A percentile compares a stretch with the other conserved stretches of the same genome.
Conservation (phyloP, 192 early-diverging fungal genomes). For the Coemansia sp. region DNA sequence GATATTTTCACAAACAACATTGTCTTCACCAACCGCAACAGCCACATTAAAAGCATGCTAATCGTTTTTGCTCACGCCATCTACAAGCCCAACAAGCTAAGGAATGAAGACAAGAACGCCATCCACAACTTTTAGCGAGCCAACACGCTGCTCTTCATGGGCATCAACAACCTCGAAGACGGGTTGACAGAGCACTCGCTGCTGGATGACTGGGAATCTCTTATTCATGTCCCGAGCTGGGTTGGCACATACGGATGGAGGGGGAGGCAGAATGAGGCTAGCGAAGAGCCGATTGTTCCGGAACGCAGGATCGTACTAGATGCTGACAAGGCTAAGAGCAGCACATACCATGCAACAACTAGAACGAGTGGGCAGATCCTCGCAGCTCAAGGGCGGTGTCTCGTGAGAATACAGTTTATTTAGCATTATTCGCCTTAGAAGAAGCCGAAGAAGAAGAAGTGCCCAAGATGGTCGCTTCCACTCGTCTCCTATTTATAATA, state of each 20-base stretch:
- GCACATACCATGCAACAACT: no score
- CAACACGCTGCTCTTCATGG: slow-evolving; percentile 36
- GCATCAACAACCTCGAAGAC: slow-evolving; percentile 20
- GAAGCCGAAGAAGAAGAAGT: no score
- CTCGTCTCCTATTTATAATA: no score
- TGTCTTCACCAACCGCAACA: not conserved
- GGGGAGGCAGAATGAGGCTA: not conserved
- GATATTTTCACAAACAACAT: slow-evolving; percentile 27
- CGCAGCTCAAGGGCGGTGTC: no score
- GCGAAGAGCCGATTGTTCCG: no score
- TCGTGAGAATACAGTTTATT: no score
- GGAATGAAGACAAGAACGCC: not conserved
- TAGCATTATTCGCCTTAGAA: no score
- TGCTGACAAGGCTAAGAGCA: no score
- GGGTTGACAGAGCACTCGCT: not conserved
- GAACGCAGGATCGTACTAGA: no score
- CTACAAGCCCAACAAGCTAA: not conserved
- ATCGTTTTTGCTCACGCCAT: slow-evolving; percentile 32
- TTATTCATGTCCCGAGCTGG: slow-evolving; percentile 35
- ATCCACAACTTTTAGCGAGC: slow-evolving; percentile 3
- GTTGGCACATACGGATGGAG: slow-evolving; percentile 24
- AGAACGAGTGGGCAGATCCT: no score
- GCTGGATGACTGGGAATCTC: slow-evolving; percentile 33
- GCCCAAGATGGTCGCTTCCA: no score
- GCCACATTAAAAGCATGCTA: slow-evolving; percentile 14